Conservation (phyloP, 768 basidiomycete genomes). For the Hortiboletus campestris region DNA sequence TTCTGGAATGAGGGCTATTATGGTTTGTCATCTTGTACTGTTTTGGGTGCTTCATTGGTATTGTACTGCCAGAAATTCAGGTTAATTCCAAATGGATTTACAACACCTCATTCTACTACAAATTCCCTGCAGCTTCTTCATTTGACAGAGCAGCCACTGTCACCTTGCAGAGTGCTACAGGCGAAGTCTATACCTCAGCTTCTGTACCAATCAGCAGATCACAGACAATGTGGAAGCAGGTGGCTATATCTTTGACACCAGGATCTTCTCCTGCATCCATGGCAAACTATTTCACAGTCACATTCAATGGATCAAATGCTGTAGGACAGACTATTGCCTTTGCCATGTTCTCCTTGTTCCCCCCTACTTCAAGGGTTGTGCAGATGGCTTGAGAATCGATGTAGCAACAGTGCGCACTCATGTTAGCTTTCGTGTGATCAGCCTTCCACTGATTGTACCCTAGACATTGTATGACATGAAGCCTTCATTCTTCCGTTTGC, state of each 20-base stretch:
- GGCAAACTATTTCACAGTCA: conserved; percentile 53
- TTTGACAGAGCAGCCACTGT: conserved; percentile 42
- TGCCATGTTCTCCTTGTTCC: conserved; percentile 63
- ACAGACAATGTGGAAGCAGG: conserved; percentile 50
- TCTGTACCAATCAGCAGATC: conserved; percentile 39
- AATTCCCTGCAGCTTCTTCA: conserved; percentile 45
- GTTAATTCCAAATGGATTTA: conserved; percentile 52
- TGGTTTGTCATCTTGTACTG: conserved; percentile 35
- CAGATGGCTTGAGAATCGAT: conserved; percentile 62
- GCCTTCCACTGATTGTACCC: neutral
- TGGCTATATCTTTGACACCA: conserved; percentile 43
- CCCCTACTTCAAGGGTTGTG: conserved; percentile 62
- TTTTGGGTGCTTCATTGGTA: neutral
- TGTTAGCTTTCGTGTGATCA: neutral
- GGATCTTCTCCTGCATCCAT: conserved; percentile 38
- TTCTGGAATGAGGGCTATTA: conserved; percentile 59
- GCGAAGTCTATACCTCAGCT: conserved; percentile 42
- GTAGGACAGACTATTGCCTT: conserved; percentile 51
- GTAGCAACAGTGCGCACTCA: conserved; percentile 47
- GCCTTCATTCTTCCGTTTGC: conserved; percentile 64
- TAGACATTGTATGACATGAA: conserved; percentile 54
- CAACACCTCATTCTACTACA: conserved; percentile 59
- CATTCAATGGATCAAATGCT: conserved; percentile 42
- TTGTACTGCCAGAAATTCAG: conserved; percentile 45
- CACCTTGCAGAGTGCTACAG: conserved; percentile 45